Evolutionary conservation across 2,329 filamentous ascomycete species (phyloP), one percentile per base, ranked within the genome.

Genomic region (Penicillium sp.): DNA sequence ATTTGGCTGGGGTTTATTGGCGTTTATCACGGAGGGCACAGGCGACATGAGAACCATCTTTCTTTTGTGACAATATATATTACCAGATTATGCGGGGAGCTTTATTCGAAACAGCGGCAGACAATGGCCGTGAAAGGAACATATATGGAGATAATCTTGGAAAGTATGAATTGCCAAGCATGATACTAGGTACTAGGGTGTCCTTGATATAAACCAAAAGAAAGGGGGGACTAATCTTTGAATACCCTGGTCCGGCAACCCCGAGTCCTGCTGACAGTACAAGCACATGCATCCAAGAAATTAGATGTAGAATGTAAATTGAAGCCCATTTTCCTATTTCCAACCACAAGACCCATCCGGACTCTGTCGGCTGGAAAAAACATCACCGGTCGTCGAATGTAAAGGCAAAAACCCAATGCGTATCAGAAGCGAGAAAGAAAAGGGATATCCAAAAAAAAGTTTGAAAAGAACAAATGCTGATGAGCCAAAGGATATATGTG

Each of bases 341-440:
- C 44, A 48, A 41, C 29, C 35, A 43, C 47, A 41, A 39, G 19
- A 34, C 34, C 38, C 32, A 39, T 29, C 41, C 33, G 26, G 39
- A 42, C 23, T 33, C 25, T 32, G 40, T 31, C 41, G 34, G 41
- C 38, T 36, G 27, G 37, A 45, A 36, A 21, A 41, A 21, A 41
- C 36, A 25, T 44, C 29, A 43, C 43, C 37, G 39, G 30, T 41
- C 40, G 14, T 47, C 43, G 35, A 50, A 43, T 44, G 19, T 43
- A 40, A 33, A 50, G 42, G 34, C 21, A 50, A 46, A 50, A 43
- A 31, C 27, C 43, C 48, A 39, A 45, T 54, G 48, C 45, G 40
- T 40, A 53, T 15, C 31, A 45, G 27, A 43, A 43, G 33, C 36
- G 33, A 33, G 45, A 41, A 16, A 45, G n/a, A 37, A 23, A 30